Base-by-base conservation (phyloP, 176 grass and related monocot genomes). In the Carex scoparia region DNA sequence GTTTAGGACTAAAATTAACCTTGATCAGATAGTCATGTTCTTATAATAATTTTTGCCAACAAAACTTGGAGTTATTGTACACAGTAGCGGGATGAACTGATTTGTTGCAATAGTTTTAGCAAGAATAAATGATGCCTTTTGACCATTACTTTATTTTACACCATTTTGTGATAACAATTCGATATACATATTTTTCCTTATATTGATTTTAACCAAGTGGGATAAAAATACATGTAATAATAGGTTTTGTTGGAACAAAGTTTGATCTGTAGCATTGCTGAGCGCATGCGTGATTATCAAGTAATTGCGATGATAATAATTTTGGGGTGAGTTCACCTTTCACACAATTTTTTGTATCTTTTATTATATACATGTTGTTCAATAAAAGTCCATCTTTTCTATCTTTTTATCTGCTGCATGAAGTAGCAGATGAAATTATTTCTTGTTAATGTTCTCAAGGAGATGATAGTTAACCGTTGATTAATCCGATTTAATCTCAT, bases 281-380 rank as follows among this genome's bases (percentile, higher is more conserved):
- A 91, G 53, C 32, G 72, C 49, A 95, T 95, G 96, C 90, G 87
- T 37, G 88, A 90, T 81, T 94, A 99, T 80, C 89, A 99, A 79
- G 96, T 94, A n/a, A 84, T 94, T 61, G 91, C 85, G 12, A 99
- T 95, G 96, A 61, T 99, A 68, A 57, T 95, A 44, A 85, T 99
- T 59, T 44, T 90, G 57, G 96, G 96, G 96, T 97, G 85, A 88
- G 79, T 69, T 75, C 60, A 72, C 82, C 16, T 58, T 4, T 37
- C 14, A 59, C 5, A 54, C 56, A 66, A n/a, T 31, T 86, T 86
- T 76, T 64, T 85, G 13, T 76, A 14, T 49, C 48, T 49, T 49
- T 49, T 10, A 49, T 49, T 53, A 16, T 80, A 40, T 82, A 18
- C 46, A 65, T 49, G 67, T 31, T 65, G 54, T 60, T 42, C n/a